phyloP scores from a whole-genome alignment of 148 eudicot genomes.

The Silene latifolia region DNA sequence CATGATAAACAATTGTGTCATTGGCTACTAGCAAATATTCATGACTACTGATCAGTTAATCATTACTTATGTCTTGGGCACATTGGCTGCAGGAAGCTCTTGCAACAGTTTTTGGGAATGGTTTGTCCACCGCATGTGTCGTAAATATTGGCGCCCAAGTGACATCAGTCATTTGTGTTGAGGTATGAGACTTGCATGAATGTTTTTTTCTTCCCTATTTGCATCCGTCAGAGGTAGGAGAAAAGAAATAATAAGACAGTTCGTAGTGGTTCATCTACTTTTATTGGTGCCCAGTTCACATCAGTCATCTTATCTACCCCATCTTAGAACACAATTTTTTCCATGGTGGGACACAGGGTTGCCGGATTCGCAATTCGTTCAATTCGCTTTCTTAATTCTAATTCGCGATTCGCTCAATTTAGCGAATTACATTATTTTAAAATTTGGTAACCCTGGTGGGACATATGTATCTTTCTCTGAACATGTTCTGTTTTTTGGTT shows the following conservation, averaged over 20 bases:
- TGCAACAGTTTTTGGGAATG: conserved; percentile 95
- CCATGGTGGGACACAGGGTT: background rate
- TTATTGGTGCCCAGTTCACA: background rate
- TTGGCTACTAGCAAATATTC: background rate
- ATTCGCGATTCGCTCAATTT: too few species aligned
- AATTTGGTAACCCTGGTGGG: background rate
- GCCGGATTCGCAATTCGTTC: too few species aligned
- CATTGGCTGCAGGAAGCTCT: conserved; percentile 71
- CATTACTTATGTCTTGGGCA: conserved; percentile 2
- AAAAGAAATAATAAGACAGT: background rate
- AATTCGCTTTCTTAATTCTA: too few species aligned
- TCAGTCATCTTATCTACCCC: background rate
- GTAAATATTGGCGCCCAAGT: conserved; percentile 93
- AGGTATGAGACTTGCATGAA: conserved; percentile 44
- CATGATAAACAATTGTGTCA: background rate
- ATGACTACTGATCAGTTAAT: background rate
- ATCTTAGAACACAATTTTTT: background rate
- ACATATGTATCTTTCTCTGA: background rate
- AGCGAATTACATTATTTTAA: too few species aligned
- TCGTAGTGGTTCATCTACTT: background rate
- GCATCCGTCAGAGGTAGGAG: background rate
- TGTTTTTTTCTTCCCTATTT: background rate
- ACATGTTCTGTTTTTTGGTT: background rate
- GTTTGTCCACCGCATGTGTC: conserved; percentile 94
- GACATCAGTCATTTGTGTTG: conserved; percentile 85